A percentile compares a stretch with the other conserved stretches of the same genome.
Evolutionary conservation across 2,329 filamentous ascomycete genomes (phyloP).

Genomic region (Orbilia brochopaga): DNA sequence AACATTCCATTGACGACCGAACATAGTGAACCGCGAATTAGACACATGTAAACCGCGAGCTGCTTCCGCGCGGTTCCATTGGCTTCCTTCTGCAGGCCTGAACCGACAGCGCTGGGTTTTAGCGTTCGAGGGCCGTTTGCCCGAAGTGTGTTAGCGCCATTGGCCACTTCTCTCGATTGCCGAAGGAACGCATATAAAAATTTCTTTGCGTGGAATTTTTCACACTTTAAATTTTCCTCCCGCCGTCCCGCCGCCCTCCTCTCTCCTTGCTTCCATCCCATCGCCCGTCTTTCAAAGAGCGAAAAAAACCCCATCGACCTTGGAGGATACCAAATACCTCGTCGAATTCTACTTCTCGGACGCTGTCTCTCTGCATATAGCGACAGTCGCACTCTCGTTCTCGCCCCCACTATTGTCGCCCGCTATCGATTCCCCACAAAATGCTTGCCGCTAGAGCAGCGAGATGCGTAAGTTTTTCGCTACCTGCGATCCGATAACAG

Average conservation of each 20-base stretch:
- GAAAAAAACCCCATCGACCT: constrained; percentile 21
- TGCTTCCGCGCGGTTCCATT: constrained; percentile 48
- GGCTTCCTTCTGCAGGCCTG: constrained; percentile 35
- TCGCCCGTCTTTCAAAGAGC: constrained; percentile 19
- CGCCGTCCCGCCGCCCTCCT: constrained; percentile 45
- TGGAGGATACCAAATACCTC: constrained; percentile 14
- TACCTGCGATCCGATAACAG: not conserved
- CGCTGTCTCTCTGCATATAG: constrained; percentile 7
- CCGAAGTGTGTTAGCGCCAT: constrained; percentile 27
- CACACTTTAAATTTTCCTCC: constrained; percentile 30
- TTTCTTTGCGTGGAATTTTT: constrained; percentile 50
- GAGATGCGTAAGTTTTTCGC: constrained; percentile 37
- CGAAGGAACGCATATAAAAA: constrained; percentile 48
- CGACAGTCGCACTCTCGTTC: constrained; percentile 17
- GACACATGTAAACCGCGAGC: constrained; percentile 12
- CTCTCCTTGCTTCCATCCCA: constrained; percentile 7
- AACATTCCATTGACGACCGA: not conserved
- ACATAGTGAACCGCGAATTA: not conserved
- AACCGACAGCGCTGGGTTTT: not conserved
- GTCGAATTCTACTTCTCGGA: constrained; percentile 9
- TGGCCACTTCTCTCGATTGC: constrained; percentile 42
- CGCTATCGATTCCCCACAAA: constrained; percentile 18
- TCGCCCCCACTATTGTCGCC: constrained; percentile 3
- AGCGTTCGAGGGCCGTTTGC: constrained; percentile 15
- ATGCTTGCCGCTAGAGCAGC: constrained; percentile 51